These are phyloP conservation scores for Sphagnum tenellum DNA, from an alignment of 225 moss, liverwort and hornwort species.

Conservation along the genomic window DNA sequence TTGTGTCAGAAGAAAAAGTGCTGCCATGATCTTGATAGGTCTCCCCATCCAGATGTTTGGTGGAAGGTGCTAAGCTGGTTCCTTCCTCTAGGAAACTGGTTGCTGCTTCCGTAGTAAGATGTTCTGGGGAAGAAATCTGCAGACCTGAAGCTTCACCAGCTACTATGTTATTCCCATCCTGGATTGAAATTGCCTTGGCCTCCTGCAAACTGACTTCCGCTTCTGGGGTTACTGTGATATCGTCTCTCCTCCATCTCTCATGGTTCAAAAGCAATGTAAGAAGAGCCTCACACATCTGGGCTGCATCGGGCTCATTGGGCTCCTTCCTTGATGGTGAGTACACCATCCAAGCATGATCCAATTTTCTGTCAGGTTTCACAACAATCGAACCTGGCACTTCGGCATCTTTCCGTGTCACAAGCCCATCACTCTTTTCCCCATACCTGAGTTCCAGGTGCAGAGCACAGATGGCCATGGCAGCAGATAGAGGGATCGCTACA, in stretches of 20 bases:
- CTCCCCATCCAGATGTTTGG: too few species aligned
- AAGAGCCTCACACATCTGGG: slow-evolving; percentile 92
- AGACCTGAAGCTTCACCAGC: too few species aligned
- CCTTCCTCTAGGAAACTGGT: too few species aligned
- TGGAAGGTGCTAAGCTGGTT: too few species aligned
- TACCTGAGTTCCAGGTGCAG: slow-evolving; percentile 90
- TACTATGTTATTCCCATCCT: too few species aligned
- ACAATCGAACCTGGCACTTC: slow-evolving; percentile 95
- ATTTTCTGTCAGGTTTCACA: slow-evolving; percentile 62
- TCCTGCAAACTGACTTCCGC: slow-evolving; percentile 33
- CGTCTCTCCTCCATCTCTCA: slow-evolving; percentile 43
- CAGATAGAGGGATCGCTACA: slow-evolving; percentile 53
- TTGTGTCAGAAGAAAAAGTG: too few species aligned
- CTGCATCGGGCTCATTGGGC: slow-evolving; percentile 60
- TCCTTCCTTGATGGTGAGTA: slow-evolving; percentile 75
- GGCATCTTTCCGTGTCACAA: slow-evolving; percentile 78
- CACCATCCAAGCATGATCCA: slow-evolving; percentile 92
- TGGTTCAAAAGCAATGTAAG: slow-evolving; percentile 49
- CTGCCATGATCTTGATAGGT: too few species aligned
- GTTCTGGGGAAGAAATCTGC: too few species aligned
- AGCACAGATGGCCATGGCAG: slow-evolving; percentile 90
- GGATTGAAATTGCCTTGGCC: slow-evolving; percentile 23
- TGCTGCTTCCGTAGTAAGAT: too few species aligned
- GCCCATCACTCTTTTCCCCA: slow-evolving; percentile 90
- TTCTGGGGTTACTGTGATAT: slow-evolving; percentile 24